A percentile compares a stretch with the other conserved stretches of the same genome.
These are phyloP conservation scores for Monosporascus cannonballus DNA, from an alignment of 2,329 filamentous ascomycete genomes.

Conservation along the genomic window DNA sequence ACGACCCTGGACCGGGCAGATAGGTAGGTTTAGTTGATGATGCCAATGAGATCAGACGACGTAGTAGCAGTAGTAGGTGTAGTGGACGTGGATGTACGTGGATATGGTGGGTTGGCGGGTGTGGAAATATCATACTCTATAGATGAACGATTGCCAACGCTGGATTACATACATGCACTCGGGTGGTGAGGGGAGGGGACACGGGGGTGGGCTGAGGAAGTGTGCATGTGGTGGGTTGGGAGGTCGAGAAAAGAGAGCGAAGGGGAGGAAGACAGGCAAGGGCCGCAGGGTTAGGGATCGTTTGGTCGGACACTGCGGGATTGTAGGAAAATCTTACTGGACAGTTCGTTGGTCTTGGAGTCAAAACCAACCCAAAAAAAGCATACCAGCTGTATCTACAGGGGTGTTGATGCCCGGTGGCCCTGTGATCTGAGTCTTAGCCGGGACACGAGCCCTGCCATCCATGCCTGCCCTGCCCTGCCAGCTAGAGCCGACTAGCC, in stretches of 20 bases:
- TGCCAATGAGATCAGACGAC: neutral
- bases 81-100: neutral
- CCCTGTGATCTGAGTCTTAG: neutral
- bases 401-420: neutral
- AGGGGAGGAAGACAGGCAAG: neutral
- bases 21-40: constrained; percentile 7
- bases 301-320: neutral
- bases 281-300: no score
- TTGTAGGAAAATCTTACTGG: neutral
- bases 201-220: constrained; percentile 8
- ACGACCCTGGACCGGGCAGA: constrained; percentile 23
- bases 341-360: neutral
- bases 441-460: neutral
- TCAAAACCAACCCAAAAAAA: neutral
- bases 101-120: constrained; percentile 14
- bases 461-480: neutral
- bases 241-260: neutral
- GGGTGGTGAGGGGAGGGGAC: constrained; percentile 9
- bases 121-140: constrained; percentile 27
- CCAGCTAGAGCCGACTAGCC: neutral
- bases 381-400: neutral
- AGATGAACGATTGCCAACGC: constrained; percentile 9
- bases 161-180: neutral
- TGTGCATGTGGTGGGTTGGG: neutral
- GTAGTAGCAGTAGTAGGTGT: neutral